Evolutionary conservation across 345 rosid species (phyloP).

Genomic region (Corchorus capsularis): DNA sequence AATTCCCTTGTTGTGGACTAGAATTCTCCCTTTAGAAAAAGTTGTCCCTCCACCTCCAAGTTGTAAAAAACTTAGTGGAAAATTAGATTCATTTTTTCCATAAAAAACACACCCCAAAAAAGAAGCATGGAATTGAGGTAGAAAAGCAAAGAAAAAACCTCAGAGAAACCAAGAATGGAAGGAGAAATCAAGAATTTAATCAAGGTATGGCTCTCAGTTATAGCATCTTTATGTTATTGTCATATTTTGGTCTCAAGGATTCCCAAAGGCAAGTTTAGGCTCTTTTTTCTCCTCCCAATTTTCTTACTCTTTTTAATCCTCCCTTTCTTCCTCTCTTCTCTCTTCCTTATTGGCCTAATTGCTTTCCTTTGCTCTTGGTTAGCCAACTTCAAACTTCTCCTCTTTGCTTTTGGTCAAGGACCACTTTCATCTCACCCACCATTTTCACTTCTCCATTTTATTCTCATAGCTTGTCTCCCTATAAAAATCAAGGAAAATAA

Average conservation of each 20-base stretch:
- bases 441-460: constrained; percentile 27
- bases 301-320: constrained; percentile 30
- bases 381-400: constrained; percentile 51
- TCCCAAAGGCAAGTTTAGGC: constrained; percentile 29
- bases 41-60: not conserved
- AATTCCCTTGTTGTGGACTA: not conserved
- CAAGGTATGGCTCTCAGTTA: constrained; percentile 25
- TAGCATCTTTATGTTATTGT: constrained; percentile 35
- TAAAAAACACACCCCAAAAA: not conserved
- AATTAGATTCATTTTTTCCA: not conserved
- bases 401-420: constrained; percentile 41
- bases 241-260: constrained; percentile 35
- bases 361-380: constrained; percentile 41
- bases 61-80: not conserved
- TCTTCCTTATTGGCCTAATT: constrained; percentile 13
- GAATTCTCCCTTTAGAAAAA: not conserved
- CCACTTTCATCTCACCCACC: constrained; percentile 31
- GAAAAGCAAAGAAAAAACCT: not conserved
- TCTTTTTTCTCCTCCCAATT: constrained; percentile 40
- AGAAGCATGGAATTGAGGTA: not conserved
- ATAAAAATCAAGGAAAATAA: constrained; percentile 35
- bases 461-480: constrained; percentile 41
- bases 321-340: constrained; percentile 36
- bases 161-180: constrained; percentile 24
- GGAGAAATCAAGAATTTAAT: constrained; percentile 33